Conservation (phyloP, 148 eudicot species). For the Euryodendron excelsum region DNA sequence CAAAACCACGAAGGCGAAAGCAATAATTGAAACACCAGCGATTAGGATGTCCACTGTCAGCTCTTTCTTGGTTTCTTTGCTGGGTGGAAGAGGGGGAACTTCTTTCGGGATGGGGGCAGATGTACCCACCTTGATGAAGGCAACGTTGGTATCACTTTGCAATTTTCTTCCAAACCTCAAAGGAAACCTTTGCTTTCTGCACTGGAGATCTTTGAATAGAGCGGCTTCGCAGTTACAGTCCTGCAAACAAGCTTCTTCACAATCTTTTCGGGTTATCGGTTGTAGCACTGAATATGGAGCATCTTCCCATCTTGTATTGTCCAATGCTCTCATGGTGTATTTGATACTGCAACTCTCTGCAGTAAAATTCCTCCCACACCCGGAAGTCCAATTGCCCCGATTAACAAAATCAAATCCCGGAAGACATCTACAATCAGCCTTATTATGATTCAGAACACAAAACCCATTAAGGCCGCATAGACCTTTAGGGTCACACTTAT, state of each 20-base stretch:
- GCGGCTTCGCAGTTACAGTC: too few relatives aligned
- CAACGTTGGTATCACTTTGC: too few relatives aligned
- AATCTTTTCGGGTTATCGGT: too few relatives aligned
- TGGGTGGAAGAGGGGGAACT: neutral
- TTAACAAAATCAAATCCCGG: too few relatives aligned
- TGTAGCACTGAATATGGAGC: too few relatives aligned
- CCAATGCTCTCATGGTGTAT: slow-evolving; percentile 9
- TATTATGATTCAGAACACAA: slow-evolving; percentile 17
- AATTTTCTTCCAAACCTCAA: neutral
- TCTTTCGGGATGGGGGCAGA: neutral
- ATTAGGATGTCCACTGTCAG: neutral
- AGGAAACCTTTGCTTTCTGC: slow-evolving; percentile 13
- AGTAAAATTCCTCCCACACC: slow-evolving; percentile 29
- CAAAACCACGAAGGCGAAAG: neutral
- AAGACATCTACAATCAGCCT: slow-evolving; percentile 24
- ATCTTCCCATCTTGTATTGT: slow-evolving; percentile 15
- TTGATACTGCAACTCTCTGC: slow-evolving; percentile 15
- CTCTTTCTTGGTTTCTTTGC: slow-evolving; percentile 3
- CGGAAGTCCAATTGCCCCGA: slow-evolving; percentile 18
- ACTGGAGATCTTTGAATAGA: neutral
- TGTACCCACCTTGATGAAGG: slow-evolving; percentile 14
- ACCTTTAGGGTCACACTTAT: slow-evolving; percentile 29
- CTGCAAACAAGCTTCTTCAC: too few relatives aligned
- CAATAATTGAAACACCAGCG: neutral
- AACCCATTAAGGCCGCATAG: slow-evolving; percentile 33